Base-by-base conservation (phyloP, 2,329 filamentous ascomycete genomes). In the Colletotrichum scovillei region DNA sequence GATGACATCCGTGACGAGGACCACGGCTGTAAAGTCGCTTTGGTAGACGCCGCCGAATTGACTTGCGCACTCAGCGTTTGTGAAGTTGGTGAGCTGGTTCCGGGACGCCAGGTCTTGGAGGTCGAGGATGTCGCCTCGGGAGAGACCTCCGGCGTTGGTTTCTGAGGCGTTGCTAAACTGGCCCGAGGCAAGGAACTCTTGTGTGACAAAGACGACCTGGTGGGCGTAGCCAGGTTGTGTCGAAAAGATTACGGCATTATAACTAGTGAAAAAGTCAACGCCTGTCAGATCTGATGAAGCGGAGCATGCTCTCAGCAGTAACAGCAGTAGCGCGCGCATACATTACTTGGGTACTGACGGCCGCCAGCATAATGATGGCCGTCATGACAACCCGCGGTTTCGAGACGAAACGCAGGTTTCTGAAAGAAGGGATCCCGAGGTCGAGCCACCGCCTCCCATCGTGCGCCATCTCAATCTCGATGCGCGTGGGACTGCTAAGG, bases 401-500 rank as follows among this genome's bases (percentile, higher is more conserved):
- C 19, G 85, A 84, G 66, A 89, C 84, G 65, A 83, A 78, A 14
- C 75, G 67, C 3, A 89, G 78, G 75, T 90, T 90, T 62, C 87
- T 83, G 32, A 89, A 63, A 12, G 88, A 89, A 7, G 88, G 86
- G 22, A 89, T 82, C 7, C 88, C 88, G 32, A 90, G 86, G 73
- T 90, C 87, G 63, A 90, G 78, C 88, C 87, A 89, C 57, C 77
- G 80, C 75, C 80, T 82, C 42, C 78, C 80, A 12, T 79, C 80
- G 75, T 90, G 88, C 5, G 88, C 88, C 14, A 75, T 78, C 32
- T 84, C 80, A 9, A 90, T 77, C 75, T 90, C 88, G 12, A 78
- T 78, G 53, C 88, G 83, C 8, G 87, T 89, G 6, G 88, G 88
- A 75, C 88, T 89, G 76, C 82, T 84, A 14, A 90, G 84, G n/a